Percentiles rank a stretch among this genome's conserved stretches.
Conservation (phyloP, 129 eudicot genomes). For the Solidago caesia region DNA sequence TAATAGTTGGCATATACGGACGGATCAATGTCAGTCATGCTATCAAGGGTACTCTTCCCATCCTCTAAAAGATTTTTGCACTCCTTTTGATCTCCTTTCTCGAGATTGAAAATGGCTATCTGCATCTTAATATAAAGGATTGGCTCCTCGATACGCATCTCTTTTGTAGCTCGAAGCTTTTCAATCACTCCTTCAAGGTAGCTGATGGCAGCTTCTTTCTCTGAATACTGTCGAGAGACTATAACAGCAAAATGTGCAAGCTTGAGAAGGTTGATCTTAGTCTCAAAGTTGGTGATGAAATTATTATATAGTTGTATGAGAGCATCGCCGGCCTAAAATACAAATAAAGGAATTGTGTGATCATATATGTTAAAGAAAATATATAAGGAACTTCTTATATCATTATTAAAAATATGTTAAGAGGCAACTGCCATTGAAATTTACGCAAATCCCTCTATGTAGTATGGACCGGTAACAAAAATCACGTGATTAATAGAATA, state of each 20-base stretch:
- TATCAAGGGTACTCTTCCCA: conserved; percentile 85
- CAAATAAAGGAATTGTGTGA: conserved; percentile 8
- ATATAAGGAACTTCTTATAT: not conserved
- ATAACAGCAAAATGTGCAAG: conserved; percentile 94
- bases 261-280: conserved; percentile 93
- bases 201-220: conserved; percentile 74
- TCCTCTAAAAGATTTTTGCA: conserved; percentile 82
- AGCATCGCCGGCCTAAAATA: conserved; percentile 87
- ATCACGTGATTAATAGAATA: too few species aligned
- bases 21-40: conserved; percentile 97
- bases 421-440: too few species aligned
- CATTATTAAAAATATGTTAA: not conserved
- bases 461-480: too few species aligned
- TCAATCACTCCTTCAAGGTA: conserved; percentile 90
- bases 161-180: conserved; percentile 73
- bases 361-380: conserved; percentile 9
- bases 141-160: conserved; percentile 85
- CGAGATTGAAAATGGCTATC: conserved; percentile 72
- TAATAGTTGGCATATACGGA: conserved; percentile 89
- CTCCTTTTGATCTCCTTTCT: conserved; percentile 82
- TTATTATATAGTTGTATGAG: conserved; percentile 84
- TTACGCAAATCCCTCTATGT: too few species aligned
- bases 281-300: conserved; percentile 92
- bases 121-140: conserved; percentile 82
- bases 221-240: conserved; percentile 77